These are phyloP conservation scores for Botrytis cinerea DNA, from an alignment of 2,329 filamentous ascomycete genomes.

Conservation along the genomic window DNA sequence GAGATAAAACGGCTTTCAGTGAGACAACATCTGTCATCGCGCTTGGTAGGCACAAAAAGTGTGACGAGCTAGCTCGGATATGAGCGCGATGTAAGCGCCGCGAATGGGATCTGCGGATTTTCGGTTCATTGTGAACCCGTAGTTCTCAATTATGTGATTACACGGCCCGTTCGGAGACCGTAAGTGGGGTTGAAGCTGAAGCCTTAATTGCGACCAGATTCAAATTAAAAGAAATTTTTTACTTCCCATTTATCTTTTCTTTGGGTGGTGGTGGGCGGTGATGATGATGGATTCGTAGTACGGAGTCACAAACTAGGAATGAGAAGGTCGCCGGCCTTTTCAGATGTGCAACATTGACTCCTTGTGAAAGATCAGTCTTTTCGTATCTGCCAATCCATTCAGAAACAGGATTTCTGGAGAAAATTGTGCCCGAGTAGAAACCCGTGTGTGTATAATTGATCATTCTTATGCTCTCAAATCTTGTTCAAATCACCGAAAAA, in stretches of 20 bases:
- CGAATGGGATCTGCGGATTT: background rate
- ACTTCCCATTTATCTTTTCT: background rate
- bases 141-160: background rate
- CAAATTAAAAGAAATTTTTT: background rate
- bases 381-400: background rate
- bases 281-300: background rate
- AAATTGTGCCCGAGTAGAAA: background rate
- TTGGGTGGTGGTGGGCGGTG: background rate
- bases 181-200: background rate
- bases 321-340: background rate
- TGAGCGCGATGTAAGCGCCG: constrained; percentile 1
- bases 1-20: background rate
- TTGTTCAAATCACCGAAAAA: background rate
- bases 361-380: background rate
- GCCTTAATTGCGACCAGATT: background rate
- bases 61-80: background rate
- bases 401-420: too few species aligned
- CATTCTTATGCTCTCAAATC: background rate
- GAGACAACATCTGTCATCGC: background rate
- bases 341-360: background rate
- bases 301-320: background rate
- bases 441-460: too few species aligned
- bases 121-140: background rate
- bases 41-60: background rate
- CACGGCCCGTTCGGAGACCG: background rate